phyloP scores from a whole-genome alignment of 495 filamentous ascomycete species.

The Alectoria sarmentosa region DNA sequence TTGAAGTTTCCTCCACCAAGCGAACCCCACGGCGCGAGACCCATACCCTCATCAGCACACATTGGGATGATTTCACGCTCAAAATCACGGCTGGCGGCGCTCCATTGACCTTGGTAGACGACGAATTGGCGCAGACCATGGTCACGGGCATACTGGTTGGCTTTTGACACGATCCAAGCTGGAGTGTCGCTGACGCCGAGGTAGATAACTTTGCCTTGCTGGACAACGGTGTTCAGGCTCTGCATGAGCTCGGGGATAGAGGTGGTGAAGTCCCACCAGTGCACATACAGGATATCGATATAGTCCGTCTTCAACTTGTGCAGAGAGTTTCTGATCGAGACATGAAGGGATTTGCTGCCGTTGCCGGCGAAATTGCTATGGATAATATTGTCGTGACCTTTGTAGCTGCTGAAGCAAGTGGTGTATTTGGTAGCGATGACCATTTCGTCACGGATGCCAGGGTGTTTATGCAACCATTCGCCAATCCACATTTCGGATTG shows the following conservation, averaged over 20 bases:
- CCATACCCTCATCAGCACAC: conserved; percentile 62
- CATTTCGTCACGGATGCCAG: conserved; percentile 48
- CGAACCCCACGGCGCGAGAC: conserved; percentile 54
- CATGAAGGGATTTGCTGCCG: conserved; percentile 49
- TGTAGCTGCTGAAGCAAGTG: conserved; percentile 31
- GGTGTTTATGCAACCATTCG: conserved; percentile 60
- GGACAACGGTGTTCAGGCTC: conserved; percentile 52
- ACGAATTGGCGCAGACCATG: conserved; percentile 58
- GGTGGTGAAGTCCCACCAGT: conserved; percentile 55
- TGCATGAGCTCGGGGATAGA: conserved; percentile 67
- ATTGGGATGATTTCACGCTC: conserved; percentile 68
- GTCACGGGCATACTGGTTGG: conserved; percentile 59
- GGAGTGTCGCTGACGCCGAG: conserved; percentile 63
- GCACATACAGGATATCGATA: conserved; percentile 48
- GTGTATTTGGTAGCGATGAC: conserved; percentile 72
- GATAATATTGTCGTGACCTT: conserved; percentile 37
- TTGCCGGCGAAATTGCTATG: conserved; percentile 55
- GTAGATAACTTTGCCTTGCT: conserved; percentile 59
- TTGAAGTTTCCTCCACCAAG: conserved; percentile 60
- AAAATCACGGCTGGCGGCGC: conserved; percentile 53
- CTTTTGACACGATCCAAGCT: conserved; percentile 62
- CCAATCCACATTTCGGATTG: conserved; percentile 68
- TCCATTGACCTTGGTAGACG: conserved; percentile 63
- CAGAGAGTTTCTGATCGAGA: conserved; percentile 47
- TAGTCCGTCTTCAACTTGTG: conserved; percentile 58